Conservation (phyloP, 2,329 filamentous ascomycete species). For the Paraphaeosphaeria sporulosa region DNA sequence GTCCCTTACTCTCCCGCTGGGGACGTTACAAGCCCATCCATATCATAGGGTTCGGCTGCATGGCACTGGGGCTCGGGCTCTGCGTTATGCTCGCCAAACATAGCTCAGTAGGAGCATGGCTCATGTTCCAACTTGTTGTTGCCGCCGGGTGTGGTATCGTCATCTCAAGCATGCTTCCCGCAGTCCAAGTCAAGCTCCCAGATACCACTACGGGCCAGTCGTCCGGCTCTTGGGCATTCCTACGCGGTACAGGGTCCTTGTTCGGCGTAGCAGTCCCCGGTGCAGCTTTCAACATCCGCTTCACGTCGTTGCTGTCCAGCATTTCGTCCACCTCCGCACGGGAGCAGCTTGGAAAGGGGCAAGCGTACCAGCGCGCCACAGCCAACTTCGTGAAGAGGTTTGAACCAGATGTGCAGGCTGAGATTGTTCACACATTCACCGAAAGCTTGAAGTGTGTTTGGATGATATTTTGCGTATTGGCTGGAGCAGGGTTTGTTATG, state of each 20-base stretch:
- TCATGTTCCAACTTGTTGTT: conserved; percentile 34
- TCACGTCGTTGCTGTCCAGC: conserved; percentile 19
- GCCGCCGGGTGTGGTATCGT: conserved; percentile 36
- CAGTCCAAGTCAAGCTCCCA: conserved; percentile 37
- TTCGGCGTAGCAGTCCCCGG: conserved; percentile 41
- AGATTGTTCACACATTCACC: conserved; percentile 47
- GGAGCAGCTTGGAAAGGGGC: conserved; percentile 24
- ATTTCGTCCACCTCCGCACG: conserved; percentile 21
- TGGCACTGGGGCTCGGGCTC: conserved; percentile 29
- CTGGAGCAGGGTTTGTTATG: conserved; percentile 42
- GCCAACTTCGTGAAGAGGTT: conserved; percentile 30
- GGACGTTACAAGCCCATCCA: conserved; percentile 40
- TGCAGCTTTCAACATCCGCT: conserved; percentile 39
- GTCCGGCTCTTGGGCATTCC: conserved; percentile 39
- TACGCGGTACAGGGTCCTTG: conserved; percentile 37
- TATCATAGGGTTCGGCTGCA: conserved; percentile 31
- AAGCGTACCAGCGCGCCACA: conserved; percentile 39
- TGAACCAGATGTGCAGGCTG: conserved; percentile 14
- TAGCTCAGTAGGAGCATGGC: conserved; percentile 24
- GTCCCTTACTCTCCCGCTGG: conserved; percentile 29
- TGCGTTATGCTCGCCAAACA: conserved; percentile 25
- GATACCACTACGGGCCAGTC: conserved; percentile 31
- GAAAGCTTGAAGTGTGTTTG: conserved; percentile 49
- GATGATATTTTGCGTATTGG: conserved; percentile 45
- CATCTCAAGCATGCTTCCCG: conserved; percentile 37